phyloP scores from a whole-genome alignment of 768 basidiomycete species.

The Phylloporus arenicola region DNA sequence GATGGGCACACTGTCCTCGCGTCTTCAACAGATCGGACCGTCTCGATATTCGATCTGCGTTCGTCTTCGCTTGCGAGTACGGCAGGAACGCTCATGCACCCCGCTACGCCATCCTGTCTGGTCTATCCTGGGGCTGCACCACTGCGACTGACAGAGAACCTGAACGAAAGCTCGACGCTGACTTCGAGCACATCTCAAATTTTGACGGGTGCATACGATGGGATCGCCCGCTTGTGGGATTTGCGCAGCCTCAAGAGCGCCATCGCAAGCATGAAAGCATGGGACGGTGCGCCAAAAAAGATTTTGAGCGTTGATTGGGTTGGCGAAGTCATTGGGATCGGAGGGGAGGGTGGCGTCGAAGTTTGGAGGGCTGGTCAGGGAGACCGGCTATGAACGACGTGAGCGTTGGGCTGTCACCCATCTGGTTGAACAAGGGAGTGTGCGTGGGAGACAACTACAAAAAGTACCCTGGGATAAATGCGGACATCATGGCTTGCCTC shows the following conservation, averaged over 20 bases:
- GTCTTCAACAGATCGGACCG: slow-evolving; percentile 69
- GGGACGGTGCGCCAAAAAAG: slow-evolving; percentile 48
- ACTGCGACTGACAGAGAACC: background rate
- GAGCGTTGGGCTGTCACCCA: background rate
- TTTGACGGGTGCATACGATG: slow-evolving; percentile 73
- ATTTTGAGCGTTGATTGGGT: slow-evolving; percentile 58
- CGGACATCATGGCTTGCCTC: too few relatives aligned
- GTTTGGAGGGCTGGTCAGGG: slow-evolving; percentile 51
- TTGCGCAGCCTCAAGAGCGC: slow-evolving; percentile 61
- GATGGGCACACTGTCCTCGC: slow-evolving; percentile 47
- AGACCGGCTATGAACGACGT: slow-evolving; percentile 9
- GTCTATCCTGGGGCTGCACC: slow-evolving; percentile 15
- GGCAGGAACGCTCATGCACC: slow-evolving; percentile 47
- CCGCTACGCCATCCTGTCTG: slow-evolving; percentile 66
- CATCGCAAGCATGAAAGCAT: slow-evolving; percentile 57
- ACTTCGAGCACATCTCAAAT: slow-evolving; percentile 40
- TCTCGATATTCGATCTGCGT: slow-evolving; percentile 70
- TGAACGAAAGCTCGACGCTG: background rate
- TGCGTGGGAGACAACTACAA: too few relatives aligned
- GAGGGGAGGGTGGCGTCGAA: slow-evolving; percentile 61
- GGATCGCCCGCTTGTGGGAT: slow-evolving; percentile 75
- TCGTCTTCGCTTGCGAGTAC: slow-evolving; percentile 34
- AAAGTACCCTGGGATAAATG: too few relatives aligned
- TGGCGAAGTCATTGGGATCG: slow-evolving; percentile 49
- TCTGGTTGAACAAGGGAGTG: background rate